phyloP scores from a whole-genome alignment of 805 yeast genomes.

The Tetrapisispora fleetii region DNA sequence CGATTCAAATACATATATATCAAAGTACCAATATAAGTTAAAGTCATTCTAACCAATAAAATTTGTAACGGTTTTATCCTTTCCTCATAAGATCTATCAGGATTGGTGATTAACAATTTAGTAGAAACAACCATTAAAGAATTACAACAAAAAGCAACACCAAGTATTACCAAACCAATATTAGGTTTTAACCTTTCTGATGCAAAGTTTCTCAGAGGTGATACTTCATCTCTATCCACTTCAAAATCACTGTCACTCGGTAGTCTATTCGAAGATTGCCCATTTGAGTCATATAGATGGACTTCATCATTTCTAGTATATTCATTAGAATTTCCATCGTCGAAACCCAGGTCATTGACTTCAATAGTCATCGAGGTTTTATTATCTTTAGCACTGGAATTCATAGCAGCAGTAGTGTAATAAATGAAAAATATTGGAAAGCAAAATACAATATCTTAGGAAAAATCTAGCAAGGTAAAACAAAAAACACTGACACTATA shows the following conservation, averaged over 20 bases:
- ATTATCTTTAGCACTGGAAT: neutral
- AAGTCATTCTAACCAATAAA: conserved; percentile 60
- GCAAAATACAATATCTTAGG: neutral
- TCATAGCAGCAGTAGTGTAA: neutral
- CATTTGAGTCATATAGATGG: neutral
- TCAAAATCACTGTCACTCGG: neutral
- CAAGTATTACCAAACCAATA: conserved; percentile 48
- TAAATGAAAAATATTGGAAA: too few relatives aligned
- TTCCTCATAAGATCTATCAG: conserved; percentile 34
- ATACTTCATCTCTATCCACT: neutral
- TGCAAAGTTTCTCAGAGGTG: neutral
- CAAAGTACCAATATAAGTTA: conserved; percentile 53
- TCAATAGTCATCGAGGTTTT: neutral
- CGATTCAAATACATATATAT: conserved; percentile 41
- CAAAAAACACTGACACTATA: neutral
- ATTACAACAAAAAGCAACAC: conserved; percentile 59
- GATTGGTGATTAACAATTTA: conserved; percentile 57
- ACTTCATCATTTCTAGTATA: neutral
- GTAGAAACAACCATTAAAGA: conserved; percentile 67
- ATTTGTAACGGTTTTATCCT: conserved; percentile 66
- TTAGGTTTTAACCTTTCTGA: conserved; percentile 26
- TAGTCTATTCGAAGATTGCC: neutral
- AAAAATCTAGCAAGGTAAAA: neutral
- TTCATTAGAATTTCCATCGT: neutral
- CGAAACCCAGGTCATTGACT: neutral